Base-by-base conservation (phyloP, 345 rosid species). In the Bruguiera parviflora region DNA sequence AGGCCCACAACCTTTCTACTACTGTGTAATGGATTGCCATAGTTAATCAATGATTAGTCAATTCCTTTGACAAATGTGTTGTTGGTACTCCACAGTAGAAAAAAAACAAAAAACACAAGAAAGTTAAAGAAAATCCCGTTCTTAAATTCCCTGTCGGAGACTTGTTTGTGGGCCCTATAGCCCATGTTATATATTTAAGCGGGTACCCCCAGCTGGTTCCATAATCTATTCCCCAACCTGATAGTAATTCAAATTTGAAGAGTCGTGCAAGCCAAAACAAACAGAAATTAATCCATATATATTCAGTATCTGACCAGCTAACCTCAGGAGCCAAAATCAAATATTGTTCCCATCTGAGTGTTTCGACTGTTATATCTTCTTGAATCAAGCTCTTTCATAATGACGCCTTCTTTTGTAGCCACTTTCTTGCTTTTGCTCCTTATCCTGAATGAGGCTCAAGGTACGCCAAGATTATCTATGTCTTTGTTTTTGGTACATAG, bases 101-200 rank as follows among this genome's bases (percentile, higher is more conserved):
- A 37, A 60, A 61, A 61, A 52, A 13, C 18, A 58, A 35, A 61
- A 73, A 60, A 73, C 71, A 73, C 21, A 61, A 73, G 67, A 66
- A 15, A 73, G 66, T 73, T 71, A 67, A 37, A 21, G 57, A 66
- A 51, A 60, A 66, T 33, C 29, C 52, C 32, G 28, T 49, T n/a
- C 58, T 58, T 31, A 58, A 65, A 49, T 29, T 24, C 49, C 39
- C 22, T 65, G 70, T 46, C 49, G 75, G 70, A 19, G 43, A 46
- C 29, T 57, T 46, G 19, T 51, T 39, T 62, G 51, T 59, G 63
- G 67, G 20, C 63, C 62, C 25, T n/a, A 68, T 58, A 27, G 43
- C 13, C 61, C 3, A 4, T 31, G 29, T 31, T 56, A 22, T 71
- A 51, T 64, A 71, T 31, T 65, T 19, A 65, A 58, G 49, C 46